Evolutionary conservation across 2,329 filamentous ascomycete species (phyloP), one percentile per base, ranked within the genome.

Genomic region (Emmonsiellopsis sp.): DNA sequence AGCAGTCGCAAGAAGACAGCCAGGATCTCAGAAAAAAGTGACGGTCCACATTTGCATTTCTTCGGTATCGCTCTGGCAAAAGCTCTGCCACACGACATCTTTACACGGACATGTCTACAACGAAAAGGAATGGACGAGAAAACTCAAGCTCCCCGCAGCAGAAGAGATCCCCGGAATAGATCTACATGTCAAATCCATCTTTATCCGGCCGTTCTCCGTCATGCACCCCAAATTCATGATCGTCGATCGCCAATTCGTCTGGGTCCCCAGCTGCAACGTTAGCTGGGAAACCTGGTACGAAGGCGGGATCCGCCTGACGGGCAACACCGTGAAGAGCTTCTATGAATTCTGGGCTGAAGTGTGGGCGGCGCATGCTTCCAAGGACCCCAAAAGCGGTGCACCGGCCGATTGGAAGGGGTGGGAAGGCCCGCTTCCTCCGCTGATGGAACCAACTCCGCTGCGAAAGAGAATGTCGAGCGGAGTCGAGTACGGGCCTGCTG

Each of bases 261-360:
- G 85, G 61, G 68, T 93, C 8, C 88, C 88, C 0, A 89, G 85
- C 61, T 91, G 87, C 68, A 94, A 94, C 61, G 81, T 94, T 4
- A 90, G 86, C 62, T 93, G 86, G 86, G 88, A 93, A 67, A 70
- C 81, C n/a, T 94, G 88, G 88, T 84, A 92, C 31, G 88, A 94
- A 66, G 86, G 85, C 0, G 88, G 84, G 53, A 71, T 92, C 3
- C 81, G 83, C 52, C 68, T 92, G 9, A 74, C 75, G 6, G 87
- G 87, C 0, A 73, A 76, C 0, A 74, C 85, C 0, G 81, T 89
- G 0, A 60, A 66, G 3, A 73, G 77, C n/a, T 77, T 93, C 40
- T 58, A 86, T 42, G 65, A 72, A 2, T 92, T 92, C 62, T 89
- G 87, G 68, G 65, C 73, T 7, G 65, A 71, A 1, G 85, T 88